A percentile compares a stretch with the other conserved stretches of the same genome.
Conservation (phyloP, 768 basidiomycete genomes). For the Dacryopinax spathularia region DNA sequence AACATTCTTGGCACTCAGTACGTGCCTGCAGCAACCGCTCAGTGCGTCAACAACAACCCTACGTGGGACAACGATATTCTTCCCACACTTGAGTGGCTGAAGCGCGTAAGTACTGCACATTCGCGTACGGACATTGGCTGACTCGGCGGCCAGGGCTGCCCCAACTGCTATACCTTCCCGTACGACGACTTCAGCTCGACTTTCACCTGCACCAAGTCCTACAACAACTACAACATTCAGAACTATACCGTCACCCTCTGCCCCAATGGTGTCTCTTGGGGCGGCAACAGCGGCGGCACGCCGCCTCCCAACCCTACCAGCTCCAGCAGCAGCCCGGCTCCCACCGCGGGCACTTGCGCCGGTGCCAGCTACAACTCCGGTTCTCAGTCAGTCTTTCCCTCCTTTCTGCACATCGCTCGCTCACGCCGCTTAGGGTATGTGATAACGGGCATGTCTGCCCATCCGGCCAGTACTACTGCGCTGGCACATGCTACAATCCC, state of each 20-base stretch:
- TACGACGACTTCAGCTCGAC: neutral
- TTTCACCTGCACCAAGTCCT: constrained; percentile 7
- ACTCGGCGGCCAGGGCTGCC: neutral
- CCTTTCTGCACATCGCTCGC: too few species aligned
- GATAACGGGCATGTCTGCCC: constrained; percentile 2
- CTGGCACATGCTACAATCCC: neutral
- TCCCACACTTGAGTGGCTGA: constrained; percentile 9
- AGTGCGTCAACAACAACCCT: constrained; percentile 8
- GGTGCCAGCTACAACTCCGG: neutral
- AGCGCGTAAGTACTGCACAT: constrained; percentile 6
- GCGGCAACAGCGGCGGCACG: neutral
- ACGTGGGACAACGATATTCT: constrained; percentile 6
- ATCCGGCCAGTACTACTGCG: constrained; percentile 1
- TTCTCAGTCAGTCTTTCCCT: neutral
- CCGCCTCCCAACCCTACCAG: neutral
- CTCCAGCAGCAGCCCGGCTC: neutral
- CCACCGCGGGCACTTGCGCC: neutral
- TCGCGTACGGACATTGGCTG: constrained; percentile 2
- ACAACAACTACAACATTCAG: constrained; percentile 6
- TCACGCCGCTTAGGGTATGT: neutral
- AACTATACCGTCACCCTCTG: constrained; percentile 10
- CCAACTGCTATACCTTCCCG: neutral
- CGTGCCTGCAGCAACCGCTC: constrained; percentile 4
- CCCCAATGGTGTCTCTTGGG: constrained; percentile 9
- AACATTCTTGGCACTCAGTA: constrained; percentile 5